Base-by-base conservation (phyloP, 116 monocot genomes). In the Zostera marina region DNA sequence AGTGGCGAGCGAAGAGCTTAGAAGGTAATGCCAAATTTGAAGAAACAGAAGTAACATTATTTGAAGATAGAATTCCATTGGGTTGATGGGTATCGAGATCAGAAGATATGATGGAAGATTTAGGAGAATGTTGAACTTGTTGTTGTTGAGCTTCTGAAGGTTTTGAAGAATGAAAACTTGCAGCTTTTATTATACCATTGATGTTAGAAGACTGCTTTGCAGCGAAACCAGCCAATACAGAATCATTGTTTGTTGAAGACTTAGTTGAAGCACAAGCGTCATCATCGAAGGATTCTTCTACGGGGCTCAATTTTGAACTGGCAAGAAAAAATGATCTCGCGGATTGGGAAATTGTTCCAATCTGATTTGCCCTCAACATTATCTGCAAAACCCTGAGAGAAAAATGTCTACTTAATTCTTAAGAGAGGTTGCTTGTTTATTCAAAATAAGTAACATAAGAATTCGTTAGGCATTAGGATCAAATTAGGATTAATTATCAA, bases 301-400 rank as follows among this genome's bases (percentile, higher is more conserved):
- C 59, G 60, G 63, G 76, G 17, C 79, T 64, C 61, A 71, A 69
- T 64, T 67, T 76, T 44, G 90, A 62, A 52, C 80, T 80, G 63
- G 70, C 79, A 53, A 86, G 69, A 66, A 81, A 76, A 68, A 98
- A 90, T 48, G 82, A 74, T 46, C 86, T 74, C 15, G 98, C 85
- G 75, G 76, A 78, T 38, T 98, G 85, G 3, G 98, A 90, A 63
- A 98, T 61, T n/a, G 80, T 74, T 41, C 78, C 66, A 56, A 98
- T 66, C 66, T 89, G 89, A 68, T 98, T 98, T 56, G 90, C 47
- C 63, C 85, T 82, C 63, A 98, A 73, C 98, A 98, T 98, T 59
- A 47, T 75, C 72, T 70, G 70, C 62, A 63, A 64, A 59, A 32
- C 16, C 11, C 12, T 17, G 11, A 20, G 39, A 41, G 5, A 11